phyloP scores from a whole-genome alignment of 306 rosid species.

The Vigna hirtella region DNA sequence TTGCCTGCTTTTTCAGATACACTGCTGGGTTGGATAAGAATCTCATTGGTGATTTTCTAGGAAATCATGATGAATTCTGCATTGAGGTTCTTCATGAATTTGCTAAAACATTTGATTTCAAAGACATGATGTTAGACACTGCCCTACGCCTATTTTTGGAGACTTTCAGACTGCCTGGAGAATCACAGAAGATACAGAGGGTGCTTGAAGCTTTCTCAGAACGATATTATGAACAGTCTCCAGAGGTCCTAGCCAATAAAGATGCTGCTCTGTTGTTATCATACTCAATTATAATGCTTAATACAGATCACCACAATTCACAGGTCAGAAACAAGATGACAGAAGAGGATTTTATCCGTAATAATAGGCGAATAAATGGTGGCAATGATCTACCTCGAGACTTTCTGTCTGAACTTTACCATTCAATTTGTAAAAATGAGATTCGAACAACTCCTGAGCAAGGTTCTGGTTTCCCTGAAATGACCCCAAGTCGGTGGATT shows the following conservation, averaged over 20 bases:
- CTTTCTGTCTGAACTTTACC: slow-evolving; percentile 74
- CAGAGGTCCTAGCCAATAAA: slow-evolving; percentile 79
- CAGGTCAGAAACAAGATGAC: slow-evolving; percentile 99
- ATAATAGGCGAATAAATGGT: slow-evolving; percentile 89
- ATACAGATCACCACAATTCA: slow-evolving; percentile 91
- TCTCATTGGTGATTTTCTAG: slow-evolving; percentile 93
- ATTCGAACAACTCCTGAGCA: slow-evolving; percentile 93
- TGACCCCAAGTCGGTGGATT: slow-evolving; percentile 95
- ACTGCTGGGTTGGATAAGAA: slow-evolving; percentile 95
- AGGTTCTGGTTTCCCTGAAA: slow-evolving; percentile 87
- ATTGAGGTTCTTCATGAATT: slow-evolving; percentile 96
- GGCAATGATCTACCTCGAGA: slow-evolving; percentile 93
- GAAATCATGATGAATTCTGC: slow-evolving; percentile 94
- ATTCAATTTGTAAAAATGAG: slow-evolving; percentile 92
- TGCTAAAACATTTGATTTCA: slow-evolving; percentile 94
- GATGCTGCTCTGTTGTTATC: slow-evolving; percentile 95
- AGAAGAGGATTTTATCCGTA: slow-evolving; percentile 88
- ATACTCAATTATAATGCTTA: slow-evolving; percentile 88
- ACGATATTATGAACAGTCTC: slow-evolving; percentile 93
- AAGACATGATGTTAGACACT: slow-evolving; percentile 86
- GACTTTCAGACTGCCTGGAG: slow-evolving; percentile 96
- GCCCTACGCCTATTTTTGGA: slow-evolving; percentile 91
- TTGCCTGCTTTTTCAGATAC: slow-evolving; percentile 87
- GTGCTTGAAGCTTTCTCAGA: slow-evolving; percentile 99
- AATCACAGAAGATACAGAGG: slow-evolving; percentile 98